These are phyloP conservation scores for Colletotrichum echinochloae DNA, from an alignment of 2,329 filamentous ascomycete species.

Conservation along the genomic window DNA sequence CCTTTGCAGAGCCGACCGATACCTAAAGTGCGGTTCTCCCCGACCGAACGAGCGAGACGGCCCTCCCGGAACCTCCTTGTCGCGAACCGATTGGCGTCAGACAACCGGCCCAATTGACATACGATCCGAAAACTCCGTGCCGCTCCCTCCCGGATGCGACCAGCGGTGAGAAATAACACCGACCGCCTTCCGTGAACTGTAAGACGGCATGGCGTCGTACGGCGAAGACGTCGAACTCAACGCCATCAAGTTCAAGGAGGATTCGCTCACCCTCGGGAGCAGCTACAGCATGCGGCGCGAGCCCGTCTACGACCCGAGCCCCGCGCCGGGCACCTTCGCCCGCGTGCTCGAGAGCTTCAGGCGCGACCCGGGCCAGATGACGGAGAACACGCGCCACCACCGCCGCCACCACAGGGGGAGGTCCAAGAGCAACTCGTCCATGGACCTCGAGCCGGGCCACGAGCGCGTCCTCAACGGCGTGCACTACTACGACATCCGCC, in stretches of 20 bases:
- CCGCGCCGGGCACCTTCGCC: conserved; percentile 50
- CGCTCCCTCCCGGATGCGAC: background rate
- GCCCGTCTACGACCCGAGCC: conserved; percentile 57
- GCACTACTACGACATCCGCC: conserved; percentile 67
- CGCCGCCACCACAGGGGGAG: conserved; percentile 45
- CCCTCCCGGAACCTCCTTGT: background rate
- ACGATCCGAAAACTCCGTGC: background rate
- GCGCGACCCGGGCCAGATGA: conserved; percentile 65
- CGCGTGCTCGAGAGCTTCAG: conserved; percentile 72
- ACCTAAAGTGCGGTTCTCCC: conserved; percentile 13
- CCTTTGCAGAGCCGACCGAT: conserved; percentile 20
- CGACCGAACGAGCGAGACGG: conserved; percentile 13
- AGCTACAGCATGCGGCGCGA: conserved; percentile 65
- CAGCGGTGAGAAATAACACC: background rate
- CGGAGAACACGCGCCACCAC: conserved; percentile 44
- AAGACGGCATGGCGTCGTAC: conserved; percentile 50
- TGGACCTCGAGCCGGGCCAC: conserved; percentile 46
- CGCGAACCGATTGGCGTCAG: conserved; percentile 10
- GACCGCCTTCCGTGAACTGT: conserved; percentile 18
- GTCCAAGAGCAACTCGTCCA: conserved; percentile 55
- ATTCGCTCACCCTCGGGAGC: conserved; percentile 63
- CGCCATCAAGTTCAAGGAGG: conserved; percentile 69
- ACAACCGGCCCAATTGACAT: background rate
- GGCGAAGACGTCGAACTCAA: conserved; percentile 65
- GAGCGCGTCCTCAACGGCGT: conserved; percentile 51